These are phyloP conservation scores for Fusarium sp. DNA, from an alignment of 2,329 filamentous ascomycete genomes.

Conservation along the genomic window DNA sequence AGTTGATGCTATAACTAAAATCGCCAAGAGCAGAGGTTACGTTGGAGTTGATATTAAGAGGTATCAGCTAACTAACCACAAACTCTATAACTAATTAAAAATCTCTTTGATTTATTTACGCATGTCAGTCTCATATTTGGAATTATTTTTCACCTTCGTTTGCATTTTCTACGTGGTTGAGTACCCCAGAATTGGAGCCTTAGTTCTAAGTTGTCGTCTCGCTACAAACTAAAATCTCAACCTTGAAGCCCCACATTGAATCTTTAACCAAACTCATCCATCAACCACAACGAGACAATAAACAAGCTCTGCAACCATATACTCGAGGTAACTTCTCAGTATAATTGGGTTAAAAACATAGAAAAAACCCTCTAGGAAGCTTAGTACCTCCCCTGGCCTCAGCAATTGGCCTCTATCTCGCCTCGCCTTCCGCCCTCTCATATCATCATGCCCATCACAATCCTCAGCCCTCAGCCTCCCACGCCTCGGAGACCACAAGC, in stretches of 20 bases:
- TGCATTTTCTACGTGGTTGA: neutral
- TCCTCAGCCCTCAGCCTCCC: constrained; percentile 56
- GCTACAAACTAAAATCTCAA: constrained; percentile 45
- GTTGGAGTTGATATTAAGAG: neutral
- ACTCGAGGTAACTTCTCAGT: neutral
- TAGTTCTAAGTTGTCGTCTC: neutral
- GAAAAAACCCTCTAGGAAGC: neutral
- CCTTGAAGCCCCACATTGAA: constrained; percentile 46
- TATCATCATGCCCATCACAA: constrained; percentile 60
- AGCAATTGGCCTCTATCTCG: constrained; percentile 1
- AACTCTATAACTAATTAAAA: neutral
- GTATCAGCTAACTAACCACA: neutral
- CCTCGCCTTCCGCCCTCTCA: constrained; percentile 21
- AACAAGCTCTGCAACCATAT: constrained; percentile 2
- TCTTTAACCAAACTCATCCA: constrained; percentile 41
- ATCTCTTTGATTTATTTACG: neutral
- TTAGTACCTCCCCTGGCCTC: neutral
- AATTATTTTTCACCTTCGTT: neutral
- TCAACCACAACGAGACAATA: constrained; percentile 15
- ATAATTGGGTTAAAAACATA: neutral
- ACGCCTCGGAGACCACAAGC: constrained; percentile 40
- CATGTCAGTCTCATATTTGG: neutral
- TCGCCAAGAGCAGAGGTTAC: no score
- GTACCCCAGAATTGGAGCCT: neutral
- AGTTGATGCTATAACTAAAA: no score